Conservation (phyloP, 1,284 basidiomycete species). For the Polyporus tsugae region DNA sequence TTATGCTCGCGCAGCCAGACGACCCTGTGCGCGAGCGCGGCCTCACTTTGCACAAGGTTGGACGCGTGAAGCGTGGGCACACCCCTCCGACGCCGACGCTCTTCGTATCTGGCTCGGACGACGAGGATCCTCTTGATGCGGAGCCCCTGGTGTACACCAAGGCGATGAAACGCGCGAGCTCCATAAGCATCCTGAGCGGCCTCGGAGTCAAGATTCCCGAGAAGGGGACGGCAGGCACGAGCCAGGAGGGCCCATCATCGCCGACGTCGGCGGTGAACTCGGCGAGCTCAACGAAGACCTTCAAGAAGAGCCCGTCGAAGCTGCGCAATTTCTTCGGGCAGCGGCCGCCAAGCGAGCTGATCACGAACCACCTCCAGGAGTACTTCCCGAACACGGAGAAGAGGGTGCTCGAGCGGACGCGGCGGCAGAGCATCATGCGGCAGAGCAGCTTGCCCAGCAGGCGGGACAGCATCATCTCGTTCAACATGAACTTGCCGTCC, state of each 20-base stretch:
- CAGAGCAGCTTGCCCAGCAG: conserved; percentile 39
- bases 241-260: conserved; percentile 52
- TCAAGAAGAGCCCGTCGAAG: conserved; percentile 64
- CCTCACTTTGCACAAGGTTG: conserved; percentile 70
- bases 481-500: conserved; percentile 42
- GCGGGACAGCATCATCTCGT: conserved; percentile 47
- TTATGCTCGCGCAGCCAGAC: conserved; percentile 87
- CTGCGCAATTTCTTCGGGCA: conserved; percentile 98
- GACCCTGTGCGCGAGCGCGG: conserved; percentile 87
- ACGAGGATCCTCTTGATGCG: conserved; percentile 45
- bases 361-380: conserved; percentile 94
- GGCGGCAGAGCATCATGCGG: conserved; percentile 85
- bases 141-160: conserved; percentile 48
- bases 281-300: conserved; percentile 45
- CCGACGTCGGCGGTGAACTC: conserved; percentile 41
- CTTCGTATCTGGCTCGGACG: conserved; percentile 38
- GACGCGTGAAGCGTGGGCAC: conserved; percentile 44
- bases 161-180: conserved; percentile 91
- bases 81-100: conserved; percentile 45
- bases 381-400: conserved; percentile 97
- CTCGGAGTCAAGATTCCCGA: conserved; percentile 84
- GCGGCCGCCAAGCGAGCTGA: conserved; percentile 95
- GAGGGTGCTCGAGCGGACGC: conserved; percentile 86
- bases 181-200: conserved; percentile 93
- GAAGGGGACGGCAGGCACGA: conserved; percentile 41